phyloP scores from a whole-genome alignment of 2,329 filamentous ascomycete species.

The Diaporthe ampelina region DNA sequence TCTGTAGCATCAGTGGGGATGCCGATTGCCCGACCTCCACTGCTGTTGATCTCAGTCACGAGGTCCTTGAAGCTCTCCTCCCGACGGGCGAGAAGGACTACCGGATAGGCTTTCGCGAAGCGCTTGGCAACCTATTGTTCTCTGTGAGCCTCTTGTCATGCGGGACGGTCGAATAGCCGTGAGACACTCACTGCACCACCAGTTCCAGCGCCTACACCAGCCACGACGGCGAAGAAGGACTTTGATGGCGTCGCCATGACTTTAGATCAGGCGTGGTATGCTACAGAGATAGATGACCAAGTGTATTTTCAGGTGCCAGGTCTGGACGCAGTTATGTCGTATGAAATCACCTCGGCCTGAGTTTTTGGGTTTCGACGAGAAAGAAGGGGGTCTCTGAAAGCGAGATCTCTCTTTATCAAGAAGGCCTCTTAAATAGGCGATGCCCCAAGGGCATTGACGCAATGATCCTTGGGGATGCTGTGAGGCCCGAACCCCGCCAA shows the following conservation, averaged over 20 bases:
- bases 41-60: constrained; percentile 75
- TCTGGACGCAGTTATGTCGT: background rate
- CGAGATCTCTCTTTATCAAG: background rate
- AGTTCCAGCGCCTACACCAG: constrained; percentile 80
- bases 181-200: constrained; percentile 45
- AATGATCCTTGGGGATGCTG: constrained; percentile 6
- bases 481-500: constrained; percentile 30
- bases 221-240: constrained; percentile 74
- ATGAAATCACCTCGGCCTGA: background rate
- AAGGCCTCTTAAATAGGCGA: background rate
- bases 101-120: constrained; percentile 76
- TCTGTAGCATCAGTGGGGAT: constrained; percentile 76
- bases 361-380: background rate
- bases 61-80: constrained; percentile 75
- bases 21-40: constrained; percentile 79
- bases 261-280: background rate
- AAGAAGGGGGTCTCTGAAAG: no score
- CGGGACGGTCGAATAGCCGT: background rate
- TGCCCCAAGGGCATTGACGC: background rate
- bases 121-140: constrained; percentile 62
- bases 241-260: constrained; percentile 46
- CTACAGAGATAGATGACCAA: background rate
- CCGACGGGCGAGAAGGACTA: constrained; percentile 80
- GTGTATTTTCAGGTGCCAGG: background rate
- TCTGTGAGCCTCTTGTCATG: background rate